Base-by-base conservation (phyloP, 257 asterid species). In the Ehretia macrophylla region DNA sequence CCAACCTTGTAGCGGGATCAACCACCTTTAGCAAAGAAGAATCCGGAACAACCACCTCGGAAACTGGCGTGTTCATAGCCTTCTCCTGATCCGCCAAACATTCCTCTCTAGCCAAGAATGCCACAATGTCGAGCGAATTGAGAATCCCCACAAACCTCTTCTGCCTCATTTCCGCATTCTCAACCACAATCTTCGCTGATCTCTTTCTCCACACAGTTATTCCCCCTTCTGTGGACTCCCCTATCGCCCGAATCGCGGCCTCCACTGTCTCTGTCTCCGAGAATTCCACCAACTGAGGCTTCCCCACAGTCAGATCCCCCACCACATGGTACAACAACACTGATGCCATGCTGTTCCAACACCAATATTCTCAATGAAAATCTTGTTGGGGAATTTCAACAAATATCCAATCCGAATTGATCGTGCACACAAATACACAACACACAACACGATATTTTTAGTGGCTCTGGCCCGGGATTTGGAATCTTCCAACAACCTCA, bases 271-370 rank as follows among this genome's bases (percentile, higher is more conserved):
- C 95, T 16, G 90, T 81, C 67, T 88, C 96, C 8, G 68, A 54
- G 62, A 93, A 93, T 68, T 93, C 99, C 48, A 82, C 81, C 52
- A 93, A 72, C 74, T 93, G 96, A 0, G 99, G 97, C 80, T 93
- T 93, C 59, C 97, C 99, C 65, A 93, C 97, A 8, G 99, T 93
- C 75, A 93, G 91, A 89, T 93, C 99, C 65, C 97, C 99, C 13
- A 89, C 96, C 16, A 93, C 99, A 70, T 93, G 99, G 79, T 84
- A 80, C 63, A 93, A 68, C 63, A 89, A 89, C 72, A 93, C 80
- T 40, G 99, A 84, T 9, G 95, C 91, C 99, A 93, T 92, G 11
- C 51, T 54, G 44, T 42, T 42, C 16, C 14, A 10, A 10, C 47
- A 10, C 16, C 47, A 42, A 42, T 42, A 10, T 42, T 42, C 8